Percentiles rank a stretch among this genome's conserved stretches.
These are phyloP conservation scores for Clarireedia paspali DNA, from an alignment of 2,329 filamentous ascomycete species.

Conservation along the genomic window DNA sequence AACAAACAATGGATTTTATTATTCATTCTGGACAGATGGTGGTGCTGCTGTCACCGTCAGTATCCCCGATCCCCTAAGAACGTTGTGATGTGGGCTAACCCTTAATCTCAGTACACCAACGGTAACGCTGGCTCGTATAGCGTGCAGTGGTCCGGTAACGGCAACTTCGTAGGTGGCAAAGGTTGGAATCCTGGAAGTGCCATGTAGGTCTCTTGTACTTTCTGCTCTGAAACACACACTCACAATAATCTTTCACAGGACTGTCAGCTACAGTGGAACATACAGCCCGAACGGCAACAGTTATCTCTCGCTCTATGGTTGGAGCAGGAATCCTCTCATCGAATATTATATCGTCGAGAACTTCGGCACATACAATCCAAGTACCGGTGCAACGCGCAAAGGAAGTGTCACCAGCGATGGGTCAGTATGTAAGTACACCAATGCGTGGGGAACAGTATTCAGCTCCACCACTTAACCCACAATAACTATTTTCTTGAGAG, in stretches of 20 bases:
- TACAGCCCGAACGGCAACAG: slow-evolving; percentile 36
- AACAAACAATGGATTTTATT: slow-evolving; percentile 34
- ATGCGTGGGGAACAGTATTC: too few species aligned
- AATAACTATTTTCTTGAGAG: neutral
- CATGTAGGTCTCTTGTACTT: slow-evolving; percentile 10
- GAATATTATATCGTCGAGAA: slow-evolving; percentile 47
- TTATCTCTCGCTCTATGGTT: slow-evolving; percentile 52
- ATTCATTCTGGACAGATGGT: slow-evolving; percentile 53
- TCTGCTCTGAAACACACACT: neutral
- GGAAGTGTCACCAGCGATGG: slow-evolving; percentile 46
- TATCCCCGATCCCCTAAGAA: neutral
- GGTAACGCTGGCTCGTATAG: slow-evolving; percentile 42
- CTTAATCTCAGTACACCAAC: slow-evolving; percentile 41
- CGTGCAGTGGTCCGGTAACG: slow-evolving; percentile 39
- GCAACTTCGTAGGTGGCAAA: slow-evolving; percentile 42
- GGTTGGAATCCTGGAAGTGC: slow-evolving; percentile 38
- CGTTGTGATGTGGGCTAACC: neutral
- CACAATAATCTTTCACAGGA: slow-evolving; percentile 13
- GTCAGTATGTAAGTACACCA: slow-evolving; percentile 36
- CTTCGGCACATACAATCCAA: slow-evolving; percentile 43
- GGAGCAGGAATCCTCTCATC: slow-evolving; percentile 32
- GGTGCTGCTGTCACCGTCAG: slow-evolving; percentile 32
- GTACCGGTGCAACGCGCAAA: slow-evolving; percentile 38
- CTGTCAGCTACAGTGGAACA: slow-evolving; percentile 35
- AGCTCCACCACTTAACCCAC: neutral